Conservation (phyloP, 192 early-diverging fungal species). For the Entomortierella beljakovae region DNA sequence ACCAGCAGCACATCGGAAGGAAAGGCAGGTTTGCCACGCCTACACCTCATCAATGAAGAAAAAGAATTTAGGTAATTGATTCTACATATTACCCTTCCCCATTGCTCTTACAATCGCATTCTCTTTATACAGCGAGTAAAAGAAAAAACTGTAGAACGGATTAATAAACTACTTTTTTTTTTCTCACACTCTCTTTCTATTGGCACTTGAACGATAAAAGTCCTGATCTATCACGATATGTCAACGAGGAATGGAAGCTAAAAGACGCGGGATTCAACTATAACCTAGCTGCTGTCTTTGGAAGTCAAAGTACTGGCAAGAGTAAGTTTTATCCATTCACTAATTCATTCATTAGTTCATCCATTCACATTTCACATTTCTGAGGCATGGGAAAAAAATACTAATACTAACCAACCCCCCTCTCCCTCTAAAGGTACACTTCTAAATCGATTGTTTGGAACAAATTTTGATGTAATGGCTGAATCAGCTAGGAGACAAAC, state of each 20-base stretch:
- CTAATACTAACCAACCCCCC: too few relatives aligned
- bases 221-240: conserved; percentile 74
- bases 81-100: background rate
- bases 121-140: background rate
- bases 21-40: conserved; percentile 10
- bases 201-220: conserved; percentile 49
- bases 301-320: conserved; percentile 98
- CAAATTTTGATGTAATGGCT: conserved; percentile 97
- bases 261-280: conserved; percentile 94
- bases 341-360: too few relatives aligned
- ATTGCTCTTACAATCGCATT: too few relatives aligned
- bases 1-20: background rate
- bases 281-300: conserved; percentile 97
- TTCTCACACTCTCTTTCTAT: background rate
- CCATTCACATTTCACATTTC: too few relatives aligned
- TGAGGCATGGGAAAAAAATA: too few relatives aligned
- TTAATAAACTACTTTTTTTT: background rate
- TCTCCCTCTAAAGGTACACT: conserved; percentile 88
- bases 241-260: conserved; percentile 87
- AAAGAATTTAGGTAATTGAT: conserved; percentile 33
- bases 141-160: background rate
- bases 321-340: conserved; percentile 61
- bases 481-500: conserved; percentile 88
- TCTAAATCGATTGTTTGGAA: conserved; percentile 96
- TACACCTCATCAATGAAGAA: conserved; percentile 46